A percentile compares a stretch with the other conserved stretches of the same genome.
Conservation (phyloP, 2,329 filamentous ascomycete genomes). For the Raffaelea albimanens region DNA sequence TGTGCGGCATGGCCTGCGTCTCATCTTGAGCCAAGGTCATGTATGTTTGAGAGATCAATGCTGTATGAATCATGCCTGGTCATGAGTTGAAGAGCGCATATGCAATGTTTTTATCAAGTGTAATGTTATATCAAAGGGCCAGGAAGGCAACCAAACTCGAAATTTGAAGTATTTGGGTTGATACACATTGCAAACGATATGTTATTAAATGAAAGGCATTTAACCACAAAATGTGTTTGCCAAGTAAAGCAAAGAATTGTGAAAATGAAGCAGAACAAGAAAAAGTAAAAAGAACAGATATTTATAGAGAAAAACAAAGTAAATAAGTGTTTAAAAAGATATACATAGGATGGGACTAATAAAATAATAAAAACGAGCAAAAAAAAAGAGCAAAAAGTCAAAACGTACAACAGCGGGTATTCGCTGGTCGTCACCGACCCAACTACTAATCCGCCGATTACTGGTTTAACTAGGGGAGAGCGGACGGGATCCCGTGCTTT, state of each 20-base stretch:
- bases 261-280: neutral
- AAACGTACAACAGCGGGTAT: neutral
- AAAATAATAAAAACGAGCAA: neutral
- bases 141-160: too few relatives aligned
- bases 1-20: too few relatives aligned
- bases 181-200: neutral
- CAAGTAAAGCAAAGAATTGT: neutral
- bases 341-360: neutral
- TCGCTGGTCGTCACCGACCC: neutral
- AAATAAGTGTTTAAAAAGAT: too few relatives aligned
- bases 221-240: neutral
- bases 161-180: too few relatives aligned
- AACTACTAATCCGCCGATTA: neutral
- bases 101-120: neutral
- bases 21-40: too few relatives aligned
- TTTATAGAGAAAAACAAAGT: too few relatives aligned
- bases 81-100: neutral
- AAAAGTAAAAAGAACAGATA: neutral
- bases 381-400: neutral
- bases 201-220: neutral
- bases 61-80: neutral
- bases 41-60: neutral
- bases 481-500: neutral
- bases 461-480: neutral
- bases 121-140: neutral